Evolutionary conservation across 179 eudicot species (phyloP), one percentile per base, ranked within the genome.

Genomic region (Spinacia oleracea): DNA sequence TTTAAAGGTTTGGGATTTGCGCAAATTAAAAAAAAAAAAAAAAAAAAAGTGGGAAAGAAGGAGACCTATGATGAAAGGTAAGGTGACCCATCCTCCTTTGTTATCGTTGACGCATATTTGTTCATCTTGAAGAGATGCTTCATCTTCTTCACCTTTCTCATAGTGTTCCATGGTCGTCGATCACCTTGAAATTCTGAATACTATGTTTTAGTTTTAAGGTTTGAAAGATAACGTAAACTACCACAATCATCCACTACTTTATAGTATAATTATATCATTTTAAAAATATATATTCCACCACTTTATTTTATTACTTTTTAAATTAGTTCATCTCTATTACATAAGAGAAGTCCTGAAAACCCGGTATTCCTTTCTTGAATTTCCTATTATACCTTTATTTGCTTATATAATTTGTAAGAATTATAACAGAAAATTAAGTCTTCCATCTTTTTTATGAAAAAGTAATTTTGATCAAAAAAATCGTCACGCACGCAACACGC

Each of bases 71-170:
- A 82, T 66, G 65, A 82, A 82, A 60, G 84, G 84, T 56, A 78
- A 82, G 64, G 84, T 82, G 50, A 78, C 51, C 81, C 81, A 82
- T 82, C 84, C 84, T 56, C 84, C 84, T 73, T 40, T 82, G 2
- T 71, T 75, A 38, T 62, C 66, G 16, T 62, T 77, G 56, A 21
- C 66, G 53, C 6, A 35, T 55, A 34, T 31, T 73, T 25, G 42
- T 29, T 45, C 59, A 6, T 27, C 72, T 46, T 59, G 35, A 11
- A 16, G 23, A 59, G 43, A 43, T n/a, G 27, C 72, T 69, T 11
- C 72, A 25, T 69, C 72, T 69, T 69, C 72, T 69, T 69, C 72
- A 23, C 4, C 53, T 12, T 69, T 42, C 53, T 69, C 53, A 23
- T 38, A 69, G 34, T 69, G 72, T 42, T 69, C 72, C 72, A 43